Evolutionary conservation across 2,329 filamentous ascomycete species (phyloP).

Genomic region (Tolypocladium inflatum): DNA sequence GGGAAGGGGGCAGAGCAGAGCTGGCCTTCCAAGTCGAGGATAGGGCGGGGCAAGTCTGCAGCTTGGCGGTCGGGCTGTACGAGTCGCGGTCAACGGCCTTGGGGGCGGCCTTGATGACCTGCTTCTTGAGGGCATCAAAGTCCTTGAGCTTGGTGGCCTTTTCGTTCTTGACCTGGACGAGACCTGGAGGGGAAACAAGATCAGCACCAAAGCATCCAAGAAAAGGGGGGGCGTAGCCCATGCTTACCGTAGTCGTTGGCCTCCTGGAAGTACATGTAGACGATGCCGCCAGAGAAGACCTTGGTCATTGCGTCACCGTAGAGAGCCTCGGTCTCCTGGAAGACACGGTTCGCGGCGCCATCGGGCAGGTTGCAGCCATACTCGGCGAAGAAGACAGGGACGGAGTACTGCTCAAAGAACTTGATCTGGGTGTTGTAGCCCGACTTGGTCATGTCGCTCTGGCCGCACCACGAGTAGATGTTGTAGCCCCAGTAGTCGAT

Average conservation of each 20-base stretch:
- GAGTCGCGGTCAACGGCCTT: constrained; percentile 52
- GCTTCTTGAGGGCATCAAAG: constrained; percentile 61
- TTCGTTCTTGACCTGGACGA: constrained; percentile 52
- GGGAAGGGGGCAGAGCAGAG: constrained; percentile 66
- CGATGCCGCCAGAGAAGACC: constrained; percentile 92
- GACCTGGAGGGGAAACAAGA: constrained; percentile 31
- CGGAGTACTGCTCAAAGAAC: constrained; percentile 82
- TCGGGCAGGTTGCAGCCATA: constrained; percentile 79
- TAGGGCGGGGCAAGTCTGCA: constrained; percentile 61
- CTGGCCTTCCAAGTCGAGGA: constrained; percentile 54
- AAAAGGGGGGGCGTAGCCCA: neutral
- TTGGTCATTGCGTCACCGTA: constrained; percentile 72
- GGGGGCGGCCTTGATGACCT: constrained; percentile 60
- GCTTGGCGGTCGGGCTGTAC: constrained; percentile 68
- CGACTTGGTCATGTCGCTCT: constrained; percentile 66
- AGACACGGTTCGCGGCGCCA: constrained; percentile 59
- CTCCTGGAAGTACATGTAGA: constrained; percentile 98
- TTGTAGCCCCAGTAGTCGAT: constrained; percentile 99
- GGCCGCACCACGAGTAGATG: constrained; percentile 98
- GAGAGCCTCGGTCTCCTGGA: constrained; percentile 75
- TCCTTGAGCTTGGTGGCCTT: constrained; percentile 60
- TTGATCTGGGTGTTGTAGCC: constrained; percentile 75
- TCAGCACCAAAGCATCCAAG: constrained; percentile 6
- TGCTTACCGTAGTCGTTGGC: constrained; percentile 70
- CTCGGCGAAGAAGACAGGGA: constrained; percentile 96